Evolutionary conservation across 768 basidiomycete genomes (phyloP), one percentile per base, ranked within the genome.

Genomic region (Mycena sanguinolenta): DNA sequence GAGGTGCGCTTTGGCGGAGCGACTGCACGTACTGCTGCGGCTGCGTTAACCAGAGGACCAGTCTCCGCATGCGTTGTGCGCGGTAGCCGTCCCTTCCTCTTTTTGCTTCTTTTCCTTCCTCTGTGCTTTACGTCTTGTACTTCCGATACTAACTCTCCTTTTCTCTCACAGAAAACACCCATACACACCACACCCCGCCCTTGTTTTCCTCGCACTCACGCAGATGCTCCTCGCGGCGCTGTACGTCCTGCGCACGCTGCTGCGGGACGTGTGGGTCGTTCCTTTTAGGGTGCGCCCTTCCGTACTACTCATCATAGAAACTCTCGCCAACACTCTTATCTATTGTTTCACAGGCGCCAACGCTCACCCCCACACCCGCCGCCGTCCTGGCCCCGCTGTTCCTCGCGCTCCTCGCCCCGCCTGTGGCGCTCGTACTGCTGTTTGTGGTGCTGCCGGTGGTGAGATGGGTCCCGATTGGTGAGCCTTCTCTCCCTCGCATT

Each of bases 101-200:
- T n/a, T n/a, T n/a, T n/a, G n/a, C n/a, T n/a, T n/a, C n/a, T n/a
- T n/a, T n/a, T n/a, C n/a, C n/a, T n/a, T n/a, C n/a, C n/a, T n/a
- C n/a, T n/a, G 25, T 4, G 16, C 36, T 53, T 42, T 38, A 14
- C 8, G 14, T 38, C 14, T 38, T 38, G 14, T 38, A 7, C 36
- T 38, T 38, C 14, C 8, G 14, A 38, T 53, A 28, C 53, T 54
- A 16, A 54, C 53, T 13, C 13, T 7, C 3, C 6, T 34, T 5
- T 34, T 34, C 32, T 4, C 32, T 50, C 65, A 17, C 32, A 70
- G 92, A 75, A 93, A 91, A 79, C 91, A 94, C 69, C 92, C 92
- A 0, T 88, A 89, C 71, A 90, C 93, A 74, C 82, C 94, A 25
- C 93, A 93, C 62, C 92, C 91, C 1, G 87, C 88, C 21, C 80